Evolutionary conservation across 108 stramenopile species (phyloP).

Genomic region (Nitzschia sp.): DNA sequence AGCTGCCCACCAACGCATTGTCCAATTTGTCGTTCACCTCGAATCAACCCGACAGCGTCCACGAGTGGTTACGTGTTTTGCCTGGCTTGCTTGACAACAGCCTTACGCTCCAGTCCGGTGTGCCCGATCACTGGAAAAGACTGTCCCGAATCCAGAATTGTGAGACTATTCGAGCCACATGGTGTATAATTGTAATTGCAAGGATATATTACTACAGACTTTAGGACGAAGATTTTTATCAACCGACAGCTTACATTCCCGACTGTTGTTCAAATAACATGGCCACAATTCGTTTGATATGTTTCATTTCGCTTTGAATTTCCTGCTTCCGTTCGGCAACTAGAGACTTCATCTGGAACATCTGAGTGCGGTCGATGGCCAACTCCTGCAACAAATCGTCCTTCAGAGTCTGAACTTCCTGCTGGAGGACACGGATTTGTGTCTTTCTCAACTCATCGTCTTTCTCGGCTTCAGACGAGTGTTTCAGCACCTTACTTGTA

Average conservation of each 20-base stretch:
- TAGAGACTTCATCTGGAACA: constrained; percentile 50
- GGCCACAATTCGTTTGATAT: constrained; percentile 58
- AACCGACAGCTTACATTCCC: not conserved
- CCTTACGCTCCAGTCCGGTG: constrained; percentile 42
- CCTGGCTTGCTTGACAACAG: constrained; percentile 55
- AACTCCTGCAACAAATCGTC: constrained; percentile 45
- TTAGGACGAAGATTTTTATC: no score
- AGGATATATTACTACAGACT: no score
- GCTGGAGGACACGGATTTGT: constrained; percentile 40
- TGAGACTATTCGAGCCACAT: constrained; percentile 68
- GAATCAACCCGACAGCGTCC: constrained; percentile 72
- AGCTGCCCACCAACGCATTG: constrained; percentile 33
- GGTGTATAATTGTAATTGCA: not conserved
- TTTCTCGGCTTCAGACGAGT: constrained; percentile 44
- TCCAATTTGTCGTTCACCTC: constrained; percentile 65
- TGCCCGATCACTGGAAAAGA: constrained; percentile 69
- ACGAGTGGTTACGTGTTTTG: constrained; percentile 82
- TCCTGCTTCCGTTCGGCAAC: constrained; percentile 47
- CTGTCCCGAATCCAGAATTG: constrained; percentile 56
- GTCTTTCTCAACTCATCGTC: constrained; percentile 49
- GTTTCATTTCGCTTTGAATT: constrained; percentile 63
- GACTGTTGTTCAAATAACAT: constrained; percentile 65
- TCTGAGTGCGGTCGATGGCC: constrained; percentile 43
- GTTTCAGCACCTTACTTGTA: constrained; percentile 45
- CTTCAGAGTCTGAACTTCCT: constrained; percentile 35